Base-by-base conservation (phyloP, 441 rosid species). In the Euphorbia celastroides region DNA sequence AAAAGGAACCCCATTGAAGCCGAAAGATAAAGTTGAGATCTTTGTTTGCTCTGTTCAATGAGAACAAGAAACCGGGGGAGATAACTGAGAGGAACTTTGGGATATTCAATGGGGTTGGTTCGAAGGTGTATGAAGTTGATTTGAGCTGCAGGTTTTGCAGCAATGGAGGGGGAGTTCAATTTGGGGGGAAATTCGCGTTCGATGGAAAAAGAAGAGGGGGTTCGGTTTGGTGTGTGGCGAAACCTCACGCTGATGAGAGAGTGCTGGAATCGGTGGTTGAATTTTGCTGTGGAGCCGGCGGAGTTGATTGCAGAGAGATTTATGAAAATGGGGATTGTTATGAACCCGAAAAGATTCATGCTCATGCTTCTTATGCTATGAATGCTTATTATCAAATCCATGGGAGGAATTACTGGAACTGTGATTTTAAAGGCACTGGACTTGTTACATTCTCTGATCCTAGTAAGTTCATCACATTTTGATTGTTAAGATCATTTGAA, bases 401-500 rank as follows among this genome's bases (percentile, higher is more conserved):
- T 64, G 93, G 93, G 0, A 83, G 93, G 70, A 87, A 85, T 67
- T 85, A 87, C 66, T 87, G 93, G 93, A 87, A 87, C 67, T 87
- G 90, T 38, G 88, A 85, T 72, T 87, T 87, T 73, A 85, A 85
- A 66, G 93, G 84, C 55, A 78, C 87, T 19, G 93, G 86, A 0
- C 79, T 87, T 19, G 88, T 85, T 30, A 79, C 89, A 70, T 87
- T 87, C 83, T 73, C 81, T 44, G 93, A 87, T 72, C 88, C 90
- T 32, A 87, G 93, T 83, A 78, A 80, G 81, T 74, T 23, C 20
- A n/a, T 42, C 2, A 52, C 34, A 30, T 12, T n/a, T n/a, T n/a
- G n/a, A n/a, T n/a, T n/a, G n/a, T n/a, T n/a, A n/a, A n/a, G n/a
- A n/a, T n/a, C n/a, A n/a, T n/a, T n/a, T n/a, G n/a, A n/a, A n/a